phyloP scores from a whole-genome alignment of 2,329 filamentous ascomycete species.

The Aspergillus sclerotialis region DNA sequence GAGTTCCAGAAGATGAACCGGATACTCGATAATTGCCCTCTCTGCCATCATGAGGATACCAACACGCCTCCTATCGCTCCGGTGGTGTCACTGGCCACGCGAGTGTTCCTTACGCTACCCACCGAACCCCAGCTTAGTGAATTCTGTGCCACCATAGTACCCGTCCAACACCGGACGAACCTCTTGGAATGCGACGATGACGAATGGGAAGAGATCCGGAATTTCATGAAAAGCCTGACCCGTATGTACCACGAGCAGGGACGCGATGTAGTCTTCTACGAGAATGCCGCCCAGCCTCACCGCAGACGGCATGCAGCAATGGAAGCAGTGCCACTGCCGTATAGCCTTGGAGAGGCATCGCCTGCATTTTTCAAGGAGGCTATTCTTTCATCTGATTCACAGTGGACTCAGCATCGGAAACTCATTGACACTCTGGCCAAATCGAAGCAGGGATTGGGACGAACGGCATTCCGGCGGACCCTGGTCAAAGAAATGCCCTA shows the following conservation, averaged over 20 bases:
- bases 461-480: slow-evolving; percentile 70
- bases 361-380: slow-evolving; percentile 95
- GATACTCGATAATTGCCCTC: slow-evolving; percentile 77
- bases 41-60: slow-evolving; percentile 88
- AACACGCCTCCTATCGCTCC: slow-evolving; percentile 73
- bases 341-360: slow-evolving; percentile 81
- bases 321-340: slow-evolving; percentile 79
- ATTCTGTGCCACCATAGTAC: slow-evolving; percentile 81
- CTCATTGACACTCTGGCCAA: slow-evolving; percentile 73
- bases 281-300: slow-evolving; percentile 80
- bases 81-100: slow-evolving; percentile 75
- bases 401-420: slow-evolving; percentile 94
- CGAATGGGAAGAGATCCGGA: slow-evolving; percentile 97
- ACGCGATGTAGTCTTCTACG: slow-evolving; percentile 91
- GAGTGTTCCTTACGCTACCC: slow-evolving; percentile 79
- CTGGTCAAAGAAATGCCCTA: slow-evolving; percentile 97
- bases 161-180: slow-evolving; percentile 78
- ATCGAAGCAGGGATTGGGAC: slow-evolving; percentile 60
- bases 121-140: slow-evolving; percentile 82
- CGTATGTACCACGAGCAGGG: slow-evolving; percentile 92
- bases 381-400: slow-evolving; percentile 77
- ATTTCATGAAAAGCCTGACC: slow-evolving; percentile 96
- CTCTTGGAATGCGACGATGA: slow-evolving; percentile 97
- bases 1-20: slow-evolving; percentile 87
- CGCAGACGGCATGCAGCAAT: slow-evolving; percentile 78